Conservation (phyloP, 176 grass and related monocot species). For the Rhipidocladum racemiflorum region DNA sequence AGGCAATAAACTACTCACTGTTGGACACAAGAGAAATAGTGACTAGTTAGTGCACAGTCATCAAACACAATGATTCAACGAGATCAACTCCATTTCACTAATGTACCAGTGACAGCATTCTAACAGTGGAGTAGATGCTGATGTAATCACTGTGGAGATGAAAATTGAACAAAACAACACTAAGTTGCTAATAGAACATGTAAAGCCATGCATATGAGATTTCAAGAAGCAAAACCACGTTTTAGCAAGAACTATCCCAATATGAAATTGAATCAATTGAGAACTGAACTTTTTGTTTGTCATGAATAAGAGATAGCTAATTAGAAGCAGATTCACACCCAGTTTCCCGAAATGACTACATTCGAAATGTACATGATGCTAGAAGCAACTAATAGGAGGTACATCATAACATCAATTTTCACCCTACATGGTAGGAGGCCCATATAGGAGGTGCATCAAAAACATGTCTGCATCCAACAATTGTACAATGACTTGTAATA, state of each 20-base stretch:
- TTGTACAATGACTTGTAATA: neutral
- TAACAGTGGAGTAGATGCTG: neutral
- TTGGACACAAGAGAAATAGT: neutral
- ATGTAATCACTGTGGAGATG: neutral
- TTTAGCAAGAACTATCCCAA: neutral
- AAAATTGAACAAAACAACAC: neutral
- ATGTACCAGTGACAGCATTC: constrained; percentile 1
- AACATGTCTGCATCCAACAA: neutral
- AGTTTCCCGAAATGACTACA: neutral
- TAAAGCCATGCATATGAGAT: neutral
- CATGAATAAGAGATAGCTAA: neutral
- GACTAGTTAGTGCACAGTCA: neutral
- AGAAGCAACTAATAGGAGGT: neutral
- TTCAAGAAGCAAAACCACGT: neutral
- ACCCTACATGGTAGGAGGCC: neutral
- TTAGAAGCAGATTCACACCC: neutral
- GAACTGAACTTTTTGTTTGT: neutral
- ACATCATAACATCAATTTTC: neutral
- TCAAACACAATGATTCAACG: neutral
- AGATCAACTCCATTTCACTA: neutral
- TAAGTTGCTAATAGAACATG: neutral
- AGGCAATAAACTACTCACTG: neutral
- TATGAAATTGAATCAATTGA: neutral
- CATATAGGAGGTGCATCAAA: neutral
- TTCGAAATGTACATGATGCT: constrained; percentile 1